A percentile compares a stretch with the other conserved stretches of the same genome.
Conservation (phyloP, 2,329 filamentous ascomycete genomes). For the Ceratocystis cubensis region DNA sequence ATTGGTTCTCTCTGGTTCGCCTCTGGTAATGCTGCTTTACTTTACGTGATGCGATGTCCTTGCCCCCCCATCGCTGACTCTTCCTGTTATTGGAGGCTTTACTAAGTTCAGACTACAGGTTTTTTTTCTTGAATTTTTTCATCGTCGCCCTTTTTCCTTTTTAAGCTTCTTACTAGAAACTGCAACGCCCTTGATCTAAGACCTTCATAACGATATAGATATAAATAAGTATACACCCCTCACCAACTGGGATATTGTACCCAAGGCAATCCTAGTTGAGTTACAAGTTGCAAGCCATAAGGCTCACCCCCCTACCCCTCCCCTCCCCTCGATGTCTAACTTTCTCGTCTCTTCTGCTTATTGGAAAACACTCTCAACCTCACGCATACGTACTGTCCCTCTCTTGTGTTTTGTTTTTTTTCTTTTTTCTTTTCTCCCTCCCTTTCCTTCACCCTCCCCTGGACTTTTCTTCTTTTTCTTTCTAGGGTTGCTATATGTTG, state of each 20-base stretch:
- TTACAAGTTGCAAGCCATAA: not conserved
- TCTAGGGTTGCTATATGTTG: not conserved
- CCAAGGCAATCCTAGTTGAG: no score
- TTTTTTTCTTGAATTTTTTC: not conserved
- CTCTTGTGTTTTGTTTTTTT: not conserved
- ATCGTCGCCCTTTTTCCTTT: not conserved
- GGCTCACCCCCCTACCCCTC: not conserved
- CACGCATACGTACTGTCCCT: not conserved
- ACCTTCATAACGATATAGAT: not conserved
- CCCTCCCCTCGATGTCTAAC: not conserved
- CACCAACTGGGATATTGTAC: not conserved
- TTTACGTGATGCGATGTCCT: not conserved
- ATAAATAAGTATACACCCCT: not conserved
- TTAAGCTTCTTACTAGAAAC: constrained; percentile 5
- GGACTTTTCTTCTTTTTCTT: not conserved
- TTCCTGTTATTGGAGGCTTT: not conserved
- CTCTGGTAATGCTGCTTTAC: no score
- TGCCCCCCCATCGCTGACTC: not conserved
- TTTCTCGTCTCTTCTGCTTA: not conserved
- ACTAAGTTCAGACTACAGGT: not conserved
- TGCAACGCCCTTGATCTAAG: not conserved
- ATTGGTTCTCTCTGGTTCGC: no score
- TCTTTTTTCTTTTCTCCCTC: not conserved
- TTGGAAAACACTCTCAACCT: not conserved
- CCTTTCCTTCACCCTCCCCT: not conserved